A percentile compares a stretch with the other conserved stretches of the same genome.
Conservation (phyloP, 805 yeast genomes). For the Candida nitratophila region DNA sequence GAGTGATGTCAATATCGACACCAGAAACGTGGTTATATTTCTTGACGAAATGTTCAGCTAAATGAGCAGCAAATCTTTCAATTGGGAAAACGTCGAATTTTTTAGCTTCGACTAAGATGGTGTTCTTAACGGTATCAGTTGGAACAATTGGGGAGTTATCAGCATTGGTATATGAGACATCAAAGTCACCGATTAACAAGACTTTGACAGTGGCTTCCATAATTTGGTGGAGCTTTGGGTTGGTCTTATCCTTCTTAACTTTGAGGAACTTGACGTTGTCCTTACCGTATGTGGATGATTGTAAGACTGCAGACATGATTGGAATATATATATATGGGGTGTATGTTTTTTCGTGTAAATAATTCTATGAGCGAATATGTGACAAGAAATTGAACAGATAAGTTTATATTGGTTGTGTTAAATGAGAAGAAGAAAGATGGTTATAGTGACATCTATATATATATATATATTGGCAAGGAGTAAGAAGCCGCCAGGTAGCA, state of each 20-base stretch:
- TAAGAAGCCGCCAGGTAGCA: no score
- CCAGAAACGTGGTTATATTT: conserved; percentile 77
- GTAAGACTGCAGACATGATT: conserved; percentile 20
- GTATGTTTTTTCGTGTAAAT: background rate
- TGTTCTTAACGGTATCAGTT: conserved; percentile 90
- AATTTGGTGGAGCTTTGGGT: conserved; percentile 72
- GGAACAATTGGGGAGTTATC: conserved; percentile 89
- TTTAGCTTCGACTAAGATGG: conserved; percentile 77
- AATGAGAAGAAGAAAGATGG: no score
- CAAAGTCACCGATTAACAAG: conserved; percentile 73
- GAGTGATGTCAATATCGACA: conserved; percentile 58
- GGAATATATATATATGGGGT: background rate
- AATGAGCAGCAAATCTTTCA: conserved; percentile 80
- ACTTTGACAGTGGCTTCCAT: conserved; percentile 79
- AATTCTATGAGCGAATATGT: no score
- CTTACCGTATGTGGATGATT: conserved; percentile 75
- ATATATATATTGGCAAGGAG: no score
- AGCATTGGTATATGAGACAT: conserved; percentile 75
- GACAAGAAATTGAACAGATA: no score
- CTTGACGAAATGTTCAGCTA: conserved; percentile 72
- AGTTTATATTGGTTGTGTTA: no score
- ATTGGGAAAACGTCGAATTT: conserved; percentile 82
- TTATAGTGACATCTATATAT: no score
- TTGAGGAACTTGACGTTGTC: conserved; percentile 89
- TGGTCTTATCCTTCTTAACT: conserved; percentile 68